Conservation (phyloP, 2,329 filamentous ascomycete genomes). For the Aspergillus phoenicis region DNA sequence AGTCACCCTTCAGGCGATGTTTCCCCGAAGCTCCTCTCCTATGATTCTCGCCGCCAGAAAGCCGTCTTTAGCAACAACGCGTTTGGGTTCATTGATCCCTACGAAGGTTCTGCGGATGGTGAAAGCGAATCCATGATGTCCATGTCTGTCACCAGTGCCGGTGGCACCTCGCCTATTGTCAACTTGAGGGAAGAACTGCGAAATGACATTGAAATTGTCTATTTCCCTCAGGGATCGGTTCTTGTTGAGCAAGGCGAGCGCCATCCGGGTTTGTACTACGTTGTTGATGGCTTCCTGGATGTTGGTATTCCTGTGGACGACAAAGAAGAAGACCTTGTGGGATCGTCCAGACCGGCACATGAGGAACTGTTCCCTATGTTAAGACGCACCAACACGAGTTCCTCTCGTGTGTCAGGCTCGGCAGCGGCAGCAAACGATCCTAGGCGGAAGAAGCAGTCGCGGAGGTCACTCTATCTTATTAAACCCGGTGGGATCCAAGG, state of each 20-base stretch:
- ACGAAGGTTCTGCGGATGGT: slow-evolving; percentile 71
- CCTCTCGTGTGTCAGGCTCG: slow-evolving; percentile 38
- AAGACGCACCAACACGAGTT: slow-evolving; percentile 47
- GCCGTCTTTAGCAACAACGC: slow-evolving; percentile 84
- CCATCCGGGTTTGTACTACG: slow-evolving; percentile 96
- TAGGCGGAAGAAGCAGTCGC: slow-evolving; percentile 48
- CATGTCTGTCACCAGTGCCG: slow-evolving; percentile 65
- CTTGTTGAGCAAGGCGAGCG: slow-evolving; percentile 95
- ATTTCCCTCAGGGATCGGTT: slow-evolving; percentile 91
- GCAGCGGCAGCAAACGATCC: slow-evolving; percentile 31
- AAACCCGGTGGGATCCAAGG: slow-evolving; percentile 94
- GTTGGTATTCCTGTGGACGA: slow-evolving; percentile 79
- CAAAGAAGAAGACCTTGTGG: slow-evolving; percentile 49
- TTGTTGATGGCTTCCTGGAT: slow-evolving; percentile 94
- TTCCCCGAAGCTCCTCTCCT: slow-evolving; percentile 81
- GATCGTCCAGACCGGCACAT: slow-evolving; percentile 33
- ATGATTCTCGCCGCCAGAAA: slow-evolving; percentile 79
- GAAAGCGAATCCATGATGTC: slow-evolving; percentile 82
- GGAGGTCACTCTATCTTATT: slow-evolving; percentile 80
- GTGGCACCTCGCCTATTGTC: slow-evolving; percentile 65
- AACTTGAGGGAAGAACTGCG: slow-evolving; percentile 75
- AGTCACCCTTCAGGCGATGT: slow-evolving; percentile 72
- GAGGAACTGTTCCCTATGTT: slow-evolving; percentile 50
- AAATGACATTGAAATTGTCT: slow-evolving; percentile 94
- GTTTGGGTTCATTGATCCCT: slow-evolving; percentile 87